Evolutionary conservation across 345 rosid genomes (phyloP).

Genomic region (Hibiscus mutabilis): DNA sequence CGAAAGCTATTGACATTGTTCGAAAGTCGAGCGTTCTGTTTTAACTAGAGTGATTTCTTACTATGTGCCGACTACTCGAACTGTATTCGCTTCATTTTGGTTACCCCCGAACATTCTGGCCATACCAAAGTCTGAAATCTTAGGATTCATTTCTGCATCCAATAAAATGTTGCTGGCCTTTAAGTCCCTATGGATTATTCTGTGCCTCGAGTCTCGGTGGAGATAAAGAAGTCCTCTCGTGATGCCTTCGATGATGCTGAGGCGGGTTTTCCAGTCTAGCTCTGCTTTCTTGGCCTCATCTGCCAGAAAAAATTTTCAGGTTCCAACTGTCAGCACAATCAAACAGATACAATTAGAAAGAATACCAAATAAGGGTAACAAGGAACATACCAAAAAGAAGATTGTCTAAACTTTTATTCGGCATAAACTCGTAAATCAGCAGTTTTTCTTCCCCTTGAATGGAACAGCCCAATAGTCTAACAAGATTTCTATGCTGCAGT

Average conservation of each 20-base stretch:
- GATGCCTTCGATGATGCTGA: constrained; percentile 57
- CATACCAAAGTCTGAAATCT: constrained; percentile 73
- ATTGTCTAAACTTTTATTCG: constrained; percentile 58
- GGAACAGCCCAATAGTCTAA: constrained; percentile 62
- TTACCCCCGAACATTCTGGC: constrained; percentile 54
- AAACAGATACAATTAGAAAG: not conserved
- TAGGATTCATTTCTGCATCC: constrained; percentile 70
- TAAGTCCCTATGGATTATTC: constrained; percentile 64
- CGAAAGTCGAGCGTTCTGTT: not conserved
- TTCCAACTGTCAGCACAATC: not conserved
- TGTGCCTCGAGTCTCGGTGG: constrained; percentile 63
- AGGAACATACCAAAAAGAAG: constrained; percentile 50
- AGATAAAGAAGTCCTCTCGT: constrained; percentile 76
- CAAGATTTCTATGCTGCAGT: constrained; percentile 66
- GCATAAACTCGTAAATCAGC: constrained; percentile 68
- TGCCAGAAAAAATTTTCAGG: constrained; percentile 11
- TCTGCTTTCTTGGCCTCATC: constrained; percentile 36
- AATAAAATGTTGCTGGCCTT: constrained; percentile 63
- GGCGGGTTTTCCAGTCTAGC: constrained; percentile 50
- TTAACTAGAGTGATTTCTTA: constrained; percentile 21
- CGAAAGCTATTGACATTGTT: not conserved
- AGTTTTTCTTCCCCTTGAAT: constrained; percentile 54
- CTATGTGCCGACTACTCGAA: constrained; percentile 59
- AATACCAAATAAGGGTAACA: not conserved
- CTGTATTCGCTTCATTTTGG: constrained; percentile 51